Percentiles rank a stretch among this genome's conserved stretches.
Conservation (phyloP, 345 rosid genomes). For the Pugionium cornutum region DNA sequence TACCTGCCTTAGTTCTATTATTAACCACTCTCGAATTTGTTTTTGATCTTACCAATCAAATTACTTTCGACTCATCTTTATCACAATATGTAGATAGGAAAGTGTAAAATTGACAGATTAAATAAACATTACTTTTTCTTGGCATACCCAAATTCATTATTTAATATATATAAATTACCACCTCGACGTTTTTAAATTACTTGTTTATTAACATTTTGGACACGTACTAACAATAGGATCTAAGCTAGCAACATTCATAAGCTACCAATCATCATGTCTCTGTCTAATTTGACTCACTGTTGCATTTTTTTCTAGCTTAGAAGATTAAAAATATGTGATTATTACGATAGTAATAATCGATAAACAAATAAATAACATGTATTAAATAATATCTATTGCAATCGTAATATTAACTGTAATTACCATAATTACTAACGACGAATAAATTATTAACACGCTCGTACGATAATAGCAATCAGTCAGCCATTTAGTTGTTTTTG, state of each 20-base stretch:
- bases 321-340: too few species aligned
- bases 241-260: conserved; percentile 27
- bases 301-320: neutral
- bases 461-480: too few species aligned
- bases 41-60: conserved; percentile 37
- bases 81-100: conserved; percentile 36
- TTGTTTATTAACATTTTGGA: conserved; percentile 28
- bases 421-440: too few species aligned
- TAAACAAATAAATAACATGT: too few species aligned
- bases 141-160: conserved; percentile 26
- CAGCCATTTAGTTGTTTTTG: too few species aligned
- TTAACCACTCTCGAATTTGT: conserved; percentile 37
- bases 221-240: conserved; percentile 38
- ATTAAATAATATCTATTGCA: too few species aligned
- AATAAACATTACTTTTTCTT: conserved; percentile 27
- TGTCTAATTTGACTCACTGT: conserved; percentile 30
- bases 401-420: too few species aligned
- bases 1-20: conserved; percentile 39
- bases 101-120: conserved; percentile 33
- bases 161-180: conserved; percentile 26
- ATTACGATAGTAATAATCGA: too few species aligned
- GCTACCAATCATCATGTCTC: conserved; percentile 34
- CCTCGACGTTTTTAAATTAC: conserved; percentile 25
- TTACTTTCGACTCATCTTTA: conserved; percentile 29
- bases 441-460: too few species aligned